These are phyloP conservation scores for Pseudonectria foliicola DNA, from an alignment of 2,329 filamentous ascomycete genomes.

Conservation along the genomic window DNA sequence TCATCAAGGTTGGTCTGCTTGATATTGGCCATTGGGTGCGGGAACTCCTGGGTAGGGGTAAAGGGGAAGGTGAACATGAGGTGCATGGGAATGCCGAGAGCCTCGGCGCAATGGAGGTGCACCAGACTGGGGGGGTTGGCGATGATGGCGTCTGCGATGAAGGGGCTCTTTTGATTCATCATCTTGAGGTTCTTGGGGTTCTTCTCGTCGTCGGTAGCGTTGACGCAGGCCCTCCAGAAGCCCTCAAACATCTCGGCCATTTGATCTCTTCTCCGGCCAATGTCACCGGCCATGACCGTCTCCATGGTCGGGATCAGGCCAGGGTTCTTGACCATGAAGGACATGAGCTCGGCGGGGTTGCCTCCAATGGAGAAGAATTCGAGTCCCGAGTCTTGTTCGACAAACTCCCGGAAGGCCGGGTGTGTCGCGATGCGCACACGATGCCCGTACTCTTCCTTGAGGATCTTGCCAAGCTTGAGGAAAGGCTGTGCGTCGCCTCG, in stretches of 20 bases:
- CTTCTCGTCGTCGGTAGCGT: slow-evolving; percentile 58
- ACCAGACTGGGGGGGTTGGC: slow-evolving; percentile 76
- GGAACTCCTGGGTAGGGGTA: slow-evolving; percentile 66
- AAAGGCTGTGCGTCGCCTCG: slow-evolving; percentile 79
- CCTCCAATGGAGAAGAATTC: slow-evolving; percentile 79
- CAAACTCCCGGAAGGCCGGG: slow-evolving; percentile 67
- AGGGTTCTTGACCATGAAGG: slow-evolving; percentile 82
- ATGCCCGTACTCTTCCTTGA: slow-evolving; percentile 66
- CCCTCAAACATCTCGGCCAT: slow-evolving; percentile 82
- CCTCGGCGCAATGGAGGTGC: slow-evolving; percentile 73
- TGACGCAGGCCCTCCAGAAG: slow-evolving; percentile 73
- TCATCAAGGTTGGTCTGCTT: slow-evolving; percentile 64
- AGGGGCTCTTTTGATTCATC: slow-evolving; percentile 55
- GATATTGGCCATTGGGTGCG: slow-evolving; percentile 71
- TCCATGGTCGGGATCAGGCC: slow-evolving; percentile 69
- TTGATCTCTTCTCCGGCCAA: slow-evolving; percentile 55
- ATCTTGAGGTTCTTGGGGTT: slow-evolving; percentile 55
- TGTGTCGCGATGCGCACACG: slow-evolving; percentile 74
- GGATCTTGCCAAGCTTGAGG: slow-evolving; percentile 62
- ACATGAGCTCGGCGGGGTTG: slow-evolving; percentile 75
- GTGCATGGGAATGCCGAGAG: slow-evolving; percentile 68
- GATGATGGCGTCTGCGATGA: slow-evolving; percentile 74
- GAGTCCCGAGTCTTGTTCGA: slow-evolving; percentile 63
- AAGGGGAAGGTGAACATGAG: slow-evolving; percentile 89
- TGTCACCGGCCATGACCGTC: slow-evolving; percentile 66